Conservation (phyloP, 352 stramenopile species). For the Globisporangium iwayamae region DNA sequence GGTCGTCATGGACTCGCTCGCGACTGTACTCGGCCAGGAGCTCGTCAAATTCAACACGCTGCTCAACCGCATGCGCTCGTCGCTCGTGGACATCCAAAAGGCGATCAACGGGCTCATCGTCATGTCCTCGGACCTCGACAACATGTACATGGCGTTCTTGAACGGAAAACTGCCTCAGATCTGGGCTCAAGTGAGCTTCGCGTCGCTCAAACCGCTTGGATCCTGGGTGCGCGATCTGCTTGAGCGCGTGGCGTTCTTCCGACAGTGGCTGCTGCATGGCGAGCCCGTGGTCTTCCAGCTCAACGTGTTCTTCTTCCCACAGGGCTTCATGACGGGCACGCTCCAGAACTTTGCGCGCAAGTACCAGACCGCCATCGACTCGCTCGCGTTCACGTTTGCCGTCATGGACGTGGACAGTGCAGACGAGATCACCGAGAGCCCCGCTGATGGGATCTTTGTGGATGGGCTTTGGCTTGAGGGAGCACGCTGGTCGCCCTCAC, state of each 20-base stretch:
- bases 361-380: conserved; percentile 94
- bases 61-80: conserved; percentile 76
- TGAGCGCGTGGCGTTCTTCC: conserved; percentile 90
- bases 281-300: conserved; percentile 89
- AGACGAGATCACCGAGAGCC: conserved; percentile 51
- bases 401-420: conserved; percentile 67
- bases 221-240: conserved; percentile 92
- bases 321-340: conserved; percentile 95
- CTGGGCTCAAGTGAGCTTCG: conserved; percentile 89
- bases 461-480: conserved; percentile 88
- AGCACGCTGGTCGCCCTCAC: conserved; percentile 82
- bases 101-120: conserved; percentile 89
- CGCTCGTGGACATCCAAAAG: conserved; percentile 74
- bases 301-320: conserved; percentile 94
- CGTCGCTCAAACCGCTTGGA: conserved; percentile 90
- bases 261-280: conserved; percentile 87
- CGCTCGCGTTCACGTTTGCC: conserved; percentile 89
- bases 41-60: conserved; percentile 95
- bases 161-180: conserved; percentile 89
- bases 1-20: conserved; percentile 89
- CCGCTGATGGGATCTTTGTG: conserved; percentile 91
- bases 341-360: conserved; percentile 94
- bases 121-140: conserved; percentile 95
- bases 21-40: conserved; percentile 91
- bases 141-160: conserved; percentile 94